Percentiles rank a stretch among this genome's conserved stretches.
These are phyloP conservation scores for Rubus idaeus DNA, from an alignment of 306 rosid species.

Conservation along the genomic window DNA sequence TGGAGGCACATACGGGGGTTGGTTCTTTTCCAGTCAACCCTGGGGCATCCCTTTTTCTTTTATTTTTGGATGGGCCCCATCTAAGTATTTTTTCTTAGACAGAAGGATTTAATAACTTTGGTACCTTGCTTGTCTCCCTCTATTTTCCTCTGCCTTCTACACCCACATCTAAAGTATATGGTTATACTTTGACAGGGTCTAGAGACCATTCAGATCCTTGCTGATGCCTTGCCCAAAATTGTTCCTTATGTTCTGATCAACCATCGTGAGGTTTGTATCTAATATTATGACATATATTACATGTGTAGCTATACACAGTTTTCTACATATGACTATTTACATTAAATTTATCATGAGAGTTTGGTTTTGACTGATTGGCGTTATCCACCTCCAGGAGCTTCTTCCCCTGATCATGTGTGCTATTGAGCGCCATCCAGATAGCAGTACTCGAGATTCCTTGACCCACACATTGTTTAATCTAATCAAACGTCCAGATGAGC, in stretches of 20 bases:
- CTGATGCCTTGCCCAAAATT: conserved; percentile 94
- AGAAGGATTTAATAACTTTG: background rate
- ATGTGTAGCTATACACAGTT: too few species aligned
- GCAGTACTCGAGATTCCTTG: conserved; percentile 90
- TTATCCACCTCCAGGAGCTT: conserved; percentile 68
- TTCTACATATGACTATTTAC: background rate
- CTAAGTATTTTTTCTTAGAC: background rate
- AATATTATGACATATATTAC: background rate
- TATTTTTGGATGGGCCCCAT: background rate
- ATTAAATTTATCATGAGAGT: background rate
- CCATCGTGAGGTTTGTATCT: conserved; percentile 84
- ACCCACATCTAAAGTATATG: conserved; percentile 22
- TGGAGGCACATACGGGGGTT: background rate
- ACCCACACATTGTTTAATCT: conserved; percentile 95
- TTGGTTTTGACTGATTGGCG: conserved; percentile 13
- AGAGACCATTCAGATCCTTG: conserved; percentile 86
- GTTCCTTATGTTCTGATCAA: conserved; percentile 97
- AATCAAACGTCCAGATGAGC: conserved; percentile 97
- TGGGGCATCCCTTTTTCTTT: background rate
- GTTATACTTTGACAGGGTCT: conserved; percentile 60
- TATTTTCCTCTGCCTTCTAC: background rate
- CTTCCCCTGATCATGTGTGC: conserved; percentile 99
- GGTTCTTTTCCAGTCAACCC: background rate
- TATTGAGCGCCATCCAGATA: conserved; percentile 95
- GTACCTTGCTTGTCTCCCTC: background rate